Evolutionary conservation across 495 filamentous ascomycete species (phyloP), one percentile per base, ranked within the genome.

Genomic region (Lasiosphaeria hispida): DNA sequence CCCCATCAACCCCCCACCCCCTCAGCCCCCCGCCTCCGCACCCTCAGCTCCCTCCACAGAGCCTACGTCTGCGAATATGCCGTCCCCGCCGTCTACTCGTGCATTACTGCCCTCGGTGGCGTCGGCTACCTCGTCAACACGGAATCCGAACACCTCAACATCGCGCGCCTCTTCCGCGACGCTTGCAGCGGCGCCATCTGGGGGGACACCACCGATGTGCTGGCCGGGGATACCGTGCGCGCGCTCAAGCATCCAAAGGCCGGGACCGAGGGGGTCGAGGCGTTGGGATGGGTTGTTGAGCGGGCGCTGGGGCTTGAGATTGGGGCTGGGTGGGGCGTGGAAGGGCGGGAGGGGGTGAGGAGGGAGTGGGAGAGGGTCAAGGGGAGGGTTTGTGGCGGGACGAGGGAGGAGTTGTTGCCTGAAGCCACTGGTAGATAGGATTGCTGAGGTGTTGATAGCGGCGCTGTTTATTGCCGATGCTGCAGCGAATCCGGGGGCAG

Each of bases 151-250:
- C 81, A 83, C 37, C 68, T 86, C 50, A 91, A 90, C 54, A 72
- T 90, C 18, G 76, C 85, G 7, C 72, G 87, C 9, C 70, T 91
- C 8, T 79, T 84, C 58, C 77, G 88, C 7, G 88, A 90, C 63
- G 83, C 79, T 0, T 75, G 80, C 5, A 85, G 89, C 2, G 76
- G 85, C 35, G 77, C 80, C 23, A 90, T 90, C 53, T 91, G 88
- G 66, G 88, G 91, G 65, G 88, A 88, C 4, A 90, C 88, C 2
- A 89, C 85, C 8, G 85, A 89, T 61, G 84, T 91, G 2, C 65
- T 91, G 18, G 80, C 80, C 6, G 78, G 77, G 33, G 87, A 91
- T 57, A 72, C 83, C 7, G 71, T 88, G 39, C 70, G 82, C 1
- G 80, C 82, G n/a, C 57, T 85, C 0, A 70, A 83, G 38, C 77